Evolutionary conservation across 1,284 basidiomycete species (phyloP).

Genomic region (Rhodotorula sp.): DNA sequence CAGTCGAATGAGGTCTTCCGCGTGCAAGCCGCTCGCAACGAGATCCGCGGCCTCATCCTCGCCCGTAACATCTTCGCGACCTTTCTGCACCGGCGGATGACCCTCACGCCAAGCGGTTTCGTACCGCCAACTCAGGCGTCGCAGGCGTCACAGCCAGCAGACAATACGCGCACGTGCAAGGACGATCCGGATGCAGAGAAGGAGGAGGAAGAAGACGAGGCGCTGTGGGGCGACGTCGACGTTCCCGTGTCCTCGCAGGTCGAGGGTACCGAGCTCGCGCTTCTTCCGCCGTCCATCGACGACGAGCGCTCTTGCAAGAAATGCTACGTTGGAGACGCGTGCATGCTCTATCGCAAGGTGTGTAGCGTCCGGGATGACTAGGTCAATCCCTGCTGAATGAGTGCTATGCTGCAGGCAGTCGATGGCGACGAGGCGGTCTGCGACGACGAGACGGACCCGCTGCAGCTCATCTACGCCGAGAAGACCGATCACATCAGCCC

Average conservation of each 20-base stretch:
- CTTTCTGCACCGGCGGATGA: conserved; percentile 55
- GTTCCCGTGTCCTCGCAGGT: neutral
- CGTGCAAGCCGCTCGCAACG: conserved; percentile 73
- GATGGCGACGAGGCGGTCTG: conserved; percentile 55
- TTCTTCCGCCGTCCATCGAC: conserved; percentile 85
- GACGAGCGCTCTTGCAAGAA: conserved; percentile 70
- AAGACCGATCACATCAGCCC: conserved; percentile 78
- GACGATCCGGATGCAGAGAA: conserved; percentile 3
- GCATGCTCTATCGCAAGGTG: conserved; percentile 91
- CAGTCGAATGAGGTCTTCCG: conserved; percentile 82
- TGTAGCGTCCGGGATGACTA: conserved; percentile 32
- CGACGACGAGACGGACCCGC: conserved; percentile 57
- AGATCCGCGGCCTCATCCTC: conserved; percentile 76
- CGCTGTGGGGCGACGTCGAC: conserved; percentile 19
- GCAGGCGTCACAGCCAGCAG: neutral
- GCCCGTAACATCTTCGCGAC: conserved; percentile 81
- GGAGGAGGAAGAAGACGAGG: conserved; percentile 33
- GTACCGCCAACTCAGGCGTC: neutral
- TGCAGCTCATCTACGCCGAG: conserved; percentile 69
- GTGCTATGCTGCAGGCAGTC: conserved; percentile 57
- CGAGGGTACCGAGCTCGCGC: conserved; percentile 50
- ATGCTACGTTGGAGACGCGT: conserved; percentile 80
- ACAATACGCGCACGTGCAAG: neutral
- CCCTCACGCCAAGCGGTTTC: neutral
- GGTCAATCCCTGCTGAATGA: neutral